Evolutionary conservation across 1,284 basidiomycete species (phyloP).

Genomic region (Pseudozyma thailandica): DNA sequence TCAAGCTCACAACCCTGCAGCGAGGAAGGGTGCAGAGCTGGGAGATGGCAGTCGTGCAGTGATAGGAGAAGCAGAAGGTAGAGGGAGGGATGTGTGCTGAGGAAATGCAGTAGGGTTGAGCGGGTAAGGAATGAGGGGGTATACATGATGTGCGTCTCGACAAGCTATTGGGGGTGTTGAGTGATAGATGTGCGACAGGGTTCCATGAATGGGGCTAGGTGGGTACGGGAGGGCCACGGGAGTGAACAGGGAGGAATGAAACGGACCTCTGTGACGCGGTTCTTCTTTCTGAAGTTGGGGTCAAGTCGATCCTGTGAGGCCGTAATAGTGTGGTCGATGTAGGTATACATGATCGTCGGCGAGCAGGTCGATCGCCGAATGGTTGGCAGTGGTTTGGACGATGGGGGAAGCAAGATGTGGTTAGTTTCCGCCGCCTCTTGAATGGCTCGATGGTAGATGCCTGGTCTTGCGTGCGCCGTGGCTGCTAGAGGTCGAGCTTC

Average conservation of each 20-base stretch:
- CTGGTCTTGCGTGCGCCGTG: constrained; percentile 13
- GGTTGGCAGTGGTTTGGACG: neutral
- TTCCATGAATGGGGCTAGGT: no score
- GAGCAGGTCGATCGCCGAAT: constrained; percentile 4
- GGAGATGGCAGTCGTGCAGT: no score
- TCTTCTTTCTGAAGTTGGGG: constrained; percentile 65
- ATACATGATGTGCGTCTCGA: no score
- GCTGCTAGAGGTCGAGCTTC: constrained; percentile 5
- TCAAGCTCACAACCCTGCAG: neutral
- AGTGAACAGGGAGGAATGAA: constrained; percentile 10
- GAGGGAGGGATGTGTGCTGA: no score
- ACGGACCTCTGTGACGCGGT: constrained; percentile 65
- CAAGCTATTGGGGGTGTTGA: no score
- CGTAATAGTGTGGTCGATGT: constrained; percentile 11
- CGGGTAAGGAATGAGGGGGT: no score
- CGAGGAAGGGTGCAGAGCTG: neutral
- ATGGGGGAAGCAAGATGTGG: constrained; percentile 18
- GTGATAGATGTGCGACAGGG: no score
- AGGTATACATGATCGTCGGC: constrained; percentile 8
- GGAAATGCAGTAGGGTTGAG: no score
- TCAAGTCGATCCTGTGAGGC: constrained; percentile 52
- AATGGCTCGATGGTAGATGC: constrained; percentile 14
- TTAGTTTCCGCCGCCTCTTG: constrained; percentile 42
- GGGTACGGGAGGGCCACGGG: neutral
- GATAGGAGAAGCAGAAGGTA: no score